These are phyloP conservation scores for Lyophyllum semitale DNA, from an alignment of 768 basidiomycete species.

Conservation along the genomic window DNA sequence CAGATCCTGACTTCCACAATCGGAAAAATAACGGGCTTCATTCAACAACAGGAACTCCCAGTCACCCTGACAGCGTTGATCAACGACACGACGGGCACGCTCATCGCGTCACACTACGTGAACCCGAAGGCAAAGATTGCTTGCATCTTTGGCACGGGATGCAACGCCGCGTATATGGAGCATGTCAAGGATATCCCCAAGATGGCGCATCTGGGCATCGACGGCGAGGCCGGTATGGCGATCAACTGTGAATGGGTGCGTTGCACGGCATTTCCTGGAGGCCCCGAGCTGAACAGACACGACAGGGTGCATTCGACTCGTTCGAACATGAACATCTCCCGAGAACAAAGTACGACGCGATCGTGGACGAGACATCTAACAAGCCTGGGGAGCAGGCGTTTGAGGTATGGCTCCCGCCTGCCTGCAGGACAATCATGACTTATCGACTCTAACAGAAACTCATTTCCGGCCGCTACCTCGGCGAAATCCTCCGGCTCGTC, in stretches of 20 bases:
- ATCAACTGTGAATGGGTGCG: conserved; percentile 98
- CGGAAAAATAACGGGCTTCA: conserved; percentile 3
- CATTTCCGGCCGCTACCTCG: conserved; percentile 93
- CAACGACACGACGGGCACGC: conserved; percentile 97
- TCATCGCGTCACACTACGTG: conserved; percentile 96
- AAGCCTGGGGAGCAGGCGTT: conserved; percentile 96
- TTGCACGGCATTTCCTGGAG: not conserved
- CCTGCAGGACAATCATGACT: not conserved
- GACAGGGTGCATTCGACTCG: conserved; percentile 94
- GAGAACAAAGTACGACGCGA: conserved; percentile 90
- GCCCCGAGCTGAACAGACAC: not conserved
- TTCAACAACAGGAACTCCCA: conserved; percentile 65
- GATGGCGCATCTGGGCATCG: conserved; percentile 73
- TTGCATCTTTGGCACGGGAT: conserved; percentile 97
- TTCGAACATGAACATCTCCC: conserved; percentile 94
- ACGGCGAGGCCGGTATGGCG: conserved; percentile 71
- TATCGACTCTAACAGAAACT: conserved; percentile 63
- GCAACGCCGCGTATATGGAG: conserved; percentile 99
- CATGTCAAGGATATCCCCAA: conserved; percentile 84
- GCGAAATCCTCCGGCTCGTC: conserved; percentile 94
- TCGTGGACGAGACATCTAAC: conserved; percentile 92
- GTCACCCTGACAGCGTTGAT: conserved; percentile 85
- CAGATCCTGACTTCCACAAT: not conserved
- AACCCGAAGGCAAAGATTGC: conserved; percentile 90
- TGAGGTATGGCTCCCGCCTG: conserved; percentile 53